phyloP scores from a whole-genome alignment of 1,139 yeast genomes.

The Candida frijolesensis region DNA sequence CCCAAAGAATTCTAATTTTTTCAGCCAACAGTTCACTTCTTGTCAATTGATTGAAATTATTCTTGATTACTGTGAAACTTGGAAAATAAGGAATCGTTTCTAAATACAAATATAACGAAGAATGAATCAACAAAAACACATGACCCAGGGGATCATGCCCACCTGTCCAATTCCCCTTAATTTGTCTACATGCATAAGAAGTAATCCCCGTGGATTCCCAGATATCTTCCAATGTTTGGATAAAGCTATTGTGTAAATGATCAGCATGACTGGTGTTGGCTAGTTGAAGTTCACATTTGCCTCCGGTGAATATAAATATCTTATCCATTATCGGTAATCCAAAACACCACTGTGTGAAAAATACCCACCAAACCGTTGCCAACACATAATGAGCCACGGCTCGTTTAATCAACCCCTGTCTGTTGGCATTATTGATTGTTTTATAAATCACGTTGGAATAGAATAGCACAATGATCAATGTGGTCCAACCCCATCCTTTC shows the following conservation, averaged over 20 bases:
- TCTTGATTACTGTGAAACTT: conserved; percentile 18
- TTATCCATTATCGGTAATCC: conserved; percentile 91
- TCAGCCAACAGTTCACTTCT: not conserved
- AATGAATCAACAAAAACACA: conserved; percentile 74
- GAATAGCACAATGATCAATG: conserved; percentile 35
- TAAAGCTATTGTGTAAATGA: conserved; percentile 9
- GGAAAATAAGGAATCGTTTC: conserved; percentile 56
- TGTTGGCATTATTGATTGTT: not conserved
- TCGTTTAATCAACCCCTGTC: conserved; percentile 12
- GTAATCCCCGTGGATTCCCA: conserved; percentile 28
- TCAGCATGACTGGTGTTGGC: not conserved
- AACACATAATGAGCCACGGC: conserved; percentile 43
- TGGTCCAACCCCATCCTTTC: conserved; percentile 93
- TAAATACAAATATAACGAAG: conserved; percentile 68
- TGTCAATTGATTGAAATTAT: not conserved
- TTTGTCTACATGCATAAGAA: conserved; percentile 58
- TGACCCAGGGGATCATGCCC: conserved; percentile 99
- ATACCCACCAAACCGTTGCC: conserved; percentile 76
- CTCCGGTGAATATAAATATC: conserved; percentile 80
- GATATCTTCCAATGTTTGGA: conserved; percentile 10
- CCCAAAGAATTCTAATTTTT: conserved; percentile 17
- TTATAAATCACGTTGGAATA: conserved; percentile 21
- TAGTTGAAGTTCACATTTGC: conserved; percentile 53
- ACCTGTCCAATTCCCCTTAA: conserved; percentile 80
- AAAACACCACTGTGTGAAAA: conserved; percentile 88